These are phyloP conservation scores for Globisporangium cylindrosporum DNA, from an alignment of 352 stramenopile species.

Conservation along the genomic window DNA sequence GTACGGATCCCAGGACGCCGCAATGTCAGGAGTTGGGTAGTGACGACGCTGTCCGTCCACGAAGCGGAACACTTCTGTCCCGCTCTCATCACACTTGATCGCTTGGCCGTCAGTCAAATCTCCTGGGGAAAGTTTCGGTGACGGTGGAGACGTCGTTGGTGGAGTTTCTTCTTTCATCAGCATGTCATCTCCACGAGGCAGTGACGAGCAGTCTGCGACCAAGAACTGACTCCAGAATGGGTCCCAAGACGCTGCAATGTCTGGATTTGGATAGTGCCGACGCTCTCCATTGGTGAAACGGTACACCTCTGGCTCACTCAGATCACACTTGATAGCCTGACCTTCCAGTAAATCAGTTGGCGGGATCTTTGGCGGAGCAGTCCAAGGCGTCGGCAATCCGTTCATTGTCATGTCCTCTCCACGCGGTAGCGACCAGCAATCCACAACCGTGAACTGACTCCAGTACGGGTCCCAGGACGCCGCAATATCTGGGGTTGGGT, in stretches of 20 bases:
- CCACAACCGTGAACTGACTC: constrained; percentile 2
- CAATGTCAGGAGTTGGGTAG: constrained; percentile 18
- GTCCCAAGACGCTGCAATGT: constrained; percentile 24
- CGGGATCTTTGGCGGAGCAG: not conserved
- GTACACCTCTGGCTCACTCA: constrained; percentile 9
- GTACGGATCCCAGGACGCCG: constrained; percentile 24
- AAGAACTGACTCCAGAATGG: constrained; percentile 11
- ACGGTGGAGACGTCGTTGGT: not conserved
- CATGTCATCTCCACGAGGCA: constrained; percentile 21
- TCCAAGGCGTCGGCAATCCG: not conserved
- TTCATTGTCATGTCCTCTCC: constrained; percentile 18
- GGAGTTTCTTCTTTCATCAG: not conserved
- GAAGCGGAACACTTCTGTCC: constrained; percentile 19
- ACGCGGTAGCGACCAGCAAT: constrained; percentile 17
- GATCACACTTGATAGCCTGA: constrained; percentile 19
- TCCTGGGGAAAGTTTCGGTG: constrained; percentile 13
- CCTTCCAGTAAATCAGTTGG: not conserved
- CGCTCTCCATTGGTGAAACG: constrained; percentile 12
- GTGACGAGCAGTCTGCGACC: constrained; percentile 17
- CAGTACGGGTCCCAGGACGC: constrained; percentile 26
- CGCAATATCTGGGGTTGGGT: constrained; percentile 16
- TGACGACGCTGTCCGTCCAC: constrained; percentile 10
- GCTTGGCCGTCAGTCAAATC: constrained; percentile 19
- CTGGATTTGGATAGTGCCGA: constrained; percentile 11
- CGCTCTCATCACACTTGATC: constrained; percentile 20